Base-by-base conservation (phyloP, 495 filamentous ascomycete genomes). In the Aspergillus funiculosus region DNA sequence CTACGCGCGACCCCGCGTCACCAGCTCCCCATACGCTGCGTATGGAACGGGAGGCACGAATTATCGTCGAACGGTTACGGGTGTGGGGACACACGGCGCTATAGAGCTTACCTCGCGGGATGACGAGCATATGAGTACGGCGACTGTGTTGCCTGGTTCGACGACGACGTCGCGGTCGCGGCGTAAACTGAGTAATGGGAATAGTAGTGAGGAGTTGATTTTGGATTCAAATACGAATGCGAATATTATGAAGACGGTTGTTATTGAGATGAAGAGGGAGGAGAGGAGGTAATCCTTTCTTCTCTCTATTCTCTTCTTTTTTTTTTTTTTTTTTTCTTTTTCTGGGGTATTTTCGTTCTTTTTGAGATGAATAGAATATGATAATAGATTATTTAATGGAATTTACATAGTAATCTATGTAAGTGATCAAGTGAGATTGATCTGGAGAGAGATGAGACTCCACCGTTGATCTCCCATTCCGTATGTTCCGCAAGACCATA, bases 191-290 rank as follows among this genome's bases (percentile, higher is more conserved):
- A 14, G 20, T 8, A 20, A 39, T 20, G 25, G 37, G n/a, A 22
- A 24, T 19, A 39, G 32, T 32, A 47, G 44, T 18, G 26, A 39
- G 17, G 44, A 47, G 25, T 19, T 24, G 6, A 47, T 47, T 7
- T 35, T 47, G 2, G 36, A 39, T 19, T 20, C n/a, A n/a, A 14
- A 21, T n/a, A n/a, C n/a, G 26, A 32, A 18, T n/a, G 15, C 35
- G n/a, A 47, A 18, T 14, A 47, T 39, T 15, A 31, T 14, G 26
- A 39, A 39, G 34, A 47, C 35, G 5, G 44, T 47, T 7, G 44
- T 47, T n/a, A 39, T 39, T 5, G 44, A 47, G 35, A 39, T 32
- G 35, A 47, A n/a, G 26, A 39, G 44, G 7, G 44, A 39, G 26
- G 7, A 39, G 11, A 29, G 34, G 34, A 38, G 15, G 18, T 29